Conservation (phyloP, 345 rosid genomes). For the Gossypium longicalyx region DNA sequence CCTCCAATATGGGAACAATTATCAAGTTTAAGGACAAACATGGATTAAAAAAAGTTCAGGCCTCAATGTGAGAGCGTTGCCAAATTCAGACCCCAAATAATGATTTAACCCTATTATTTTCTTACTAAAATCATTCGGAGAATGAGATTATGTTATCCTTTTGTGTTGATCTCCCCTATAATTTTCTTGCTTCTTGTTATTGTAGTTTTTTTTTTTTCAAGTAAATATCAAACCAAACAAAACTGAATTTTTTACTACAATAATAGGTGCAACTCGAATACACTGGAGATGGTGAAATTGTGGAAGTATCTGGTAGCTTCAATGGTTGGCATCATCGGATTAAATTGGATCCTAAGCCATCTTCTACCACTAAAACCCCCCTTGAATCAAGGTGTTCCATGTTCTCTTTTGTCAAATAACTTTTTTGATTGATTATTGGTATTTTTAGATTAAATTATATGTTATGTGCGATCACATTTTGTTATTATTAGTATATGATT, state of each 20-base stretch:
- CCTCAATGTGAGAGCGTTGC: too few species aligned
- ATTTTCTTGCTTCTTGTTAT: not conserved
- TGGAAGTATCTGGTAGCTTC: constrained; percentile 93
- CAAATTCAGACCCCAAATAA: too few species aligned
- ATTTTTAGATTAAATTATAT: not conserved
- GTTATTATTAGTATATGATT: not conserved
- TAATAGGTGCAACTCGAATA: constrained; percentile 65
- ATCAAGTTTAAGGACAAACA: too few species aligned
- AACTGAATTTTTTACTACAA: not conserved
- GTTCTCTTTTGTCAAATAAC: not conserved
- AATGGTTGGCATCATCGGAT: constrained; percentile 88
- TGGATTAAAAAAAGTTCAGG: too few species aligned
- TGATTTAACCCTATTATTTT: too few species aligned
- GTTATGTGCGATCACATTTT: not conserved
- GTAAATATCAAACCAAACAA: not conserved
- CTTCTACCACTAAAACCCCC: constrained; percentile 28
- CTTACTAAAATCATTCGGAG: not conserved
- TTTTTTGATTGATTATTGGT: not conserved
- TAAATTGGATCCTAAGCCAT: constrained; percentile 69
- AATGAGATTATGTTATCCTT: not conserved
- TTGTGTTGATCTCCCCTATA: not conserved
- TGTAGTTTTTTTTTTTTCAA: not conserved
- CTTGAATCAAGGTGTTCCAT: constrained; percentile 41
- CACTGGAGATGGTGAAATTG: constrained; percentile 70
- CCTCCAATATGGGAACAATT: too few species aligned